These are phyloP conservation scores for Zoysia japonica DNA, from an alignment of 176 grass and related monocot species.

Conservation along the genomic window DNA sequence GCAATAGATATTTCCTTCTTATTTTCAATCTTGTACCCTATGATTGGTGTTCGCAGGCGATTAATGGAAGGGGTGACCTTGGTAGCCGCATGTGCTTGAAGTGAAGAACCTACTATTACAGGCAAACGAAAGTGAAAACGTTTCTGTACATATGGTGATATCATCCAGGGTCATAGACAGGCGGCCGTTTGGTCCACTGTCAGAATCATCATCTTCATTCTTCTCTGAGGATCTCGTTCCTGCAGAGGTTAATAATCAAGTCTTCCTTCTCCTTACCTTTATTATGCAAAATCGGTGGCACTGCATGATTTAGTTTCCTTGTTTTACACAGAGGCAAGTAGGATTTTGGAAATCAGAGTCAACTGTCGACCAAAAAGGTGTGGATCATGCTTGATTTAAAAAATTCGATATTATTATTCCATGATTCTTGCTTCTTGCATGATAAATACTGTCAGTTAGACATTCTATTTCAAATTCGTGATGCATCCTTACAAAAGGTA, in stretches of 20 bases:
- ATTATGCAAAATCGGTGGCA: slow-evolving; percentile 7
- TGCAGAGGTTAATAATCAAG: slow-evolving; percentile 40
- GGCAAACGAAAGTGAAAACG: background rate
- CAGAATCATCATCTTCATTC: slow-evolving; percentile 52
- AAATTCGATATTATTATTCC: background rate
- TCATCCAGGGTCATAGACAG: slow-evolving; percentile 48
- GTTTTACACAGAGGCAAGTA: slow-evolving; percentile 45
- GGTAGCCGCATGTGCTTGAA: slow-evolving; percentile 13
- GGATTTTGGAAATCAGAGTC: slow-evolving; percentile 66
- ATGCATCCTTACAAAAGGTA: slow-evolving; percentile 13
- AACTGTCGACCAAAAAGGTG: slow-evolving; percentile 42
- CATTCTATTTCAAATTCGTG: slow-evolving; percentile 27
- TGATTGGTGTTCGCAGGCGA: slow-evolving; percentile 13
- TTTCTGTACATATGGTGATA: slow-evolving; percentile 51
- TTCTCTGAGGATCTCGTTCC: slow-evolving; percentile 55
- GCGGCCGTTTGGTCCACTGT: slow-evolving; percentile 31
- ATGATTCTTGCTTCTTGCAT: slow-evolving; percentile 48
- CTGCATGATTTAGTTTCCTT: slow-evolving; percentile 17
- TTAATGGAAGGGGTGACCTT: slow-evolving; percentile 7
- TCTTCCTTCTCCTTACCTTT: background rate
- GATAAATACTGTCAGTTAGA: slow-evolving; percentile 19
- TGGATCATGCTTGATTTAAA: slow-evolving; percentile 25
- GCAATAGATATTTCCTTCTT: background rate
- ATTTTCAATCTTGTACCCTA: background rate
- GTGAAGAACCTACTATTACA: background rate